Percentiles rank a stretch among this genome's conserved stretches.
phyloP scores from a whole-genome alignment of 2,329 filamentous ascomycete species.

The Penicillium rolfsii region DNA sequence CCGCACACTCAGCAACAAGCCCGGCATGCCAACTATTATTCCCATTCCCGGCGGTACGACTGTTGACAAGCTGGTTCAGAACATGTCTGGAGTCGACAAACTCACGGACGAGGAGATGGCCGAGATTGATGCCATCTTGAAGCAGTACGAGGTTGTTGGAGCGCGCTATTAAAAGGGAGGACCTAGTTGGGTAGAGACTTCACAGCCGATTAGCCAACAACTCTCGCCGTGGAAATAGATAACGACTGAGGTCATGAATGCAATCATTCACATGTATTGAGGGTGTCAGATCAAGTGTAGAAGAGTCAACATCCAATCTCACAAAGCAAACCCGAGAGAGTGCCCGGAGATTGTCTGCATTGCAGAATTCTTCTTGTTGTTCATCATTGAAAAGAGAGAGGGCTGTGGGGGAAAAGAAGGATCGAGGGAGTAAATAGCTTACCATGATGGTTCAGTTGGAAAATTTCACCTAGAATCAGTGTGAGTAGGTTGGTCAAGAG shows the following conservation, averaged over 20 bases:
- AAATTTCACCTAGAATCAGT: background rate
- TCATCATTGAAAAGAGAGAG: slow-evolving; percentile 38
- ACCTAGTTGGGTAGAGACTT: slow-evolving; percentile 5
- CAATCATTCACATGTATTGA: background rate
- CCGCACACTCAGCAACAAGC: slow-evolving; percentile 44
- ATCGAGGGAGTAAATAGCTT: slow-evolving; percentile 1
- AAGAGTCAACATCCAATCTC: slow-evolving; percentile 51
- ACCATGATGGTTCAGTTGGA: background rate
- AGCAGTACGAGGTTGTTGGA: slow-evolving; percentile 47
- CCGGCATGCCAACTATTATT: slow-evolving; percentile 49
- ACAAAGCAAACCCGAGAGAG: slow-evolving; percentile 29
- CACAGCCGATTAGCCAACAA: slow-evolving; percentile 21
- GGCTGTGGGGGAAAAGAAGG: slow-evolving; percentile 16
- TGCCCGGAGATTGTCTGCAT: slow-evolving; percentile 48
- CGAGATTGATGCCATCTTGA: slow-evolving; percentile 56
- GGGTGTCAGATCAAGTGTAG: slow-evolving; percentile 52
- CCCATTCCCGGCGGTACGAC: slow-evolving; percentile 45
- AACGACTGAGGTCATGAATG: background rate
- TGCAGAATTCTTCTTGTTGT: slow-evolving; percentile 50
- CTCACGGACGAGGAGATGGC: slow-evolving; percentile 47
- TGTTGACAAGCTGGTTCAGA: slow-evolving; percentile 42
- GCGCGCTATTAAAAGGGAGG: slow-evolving; percentile 29
- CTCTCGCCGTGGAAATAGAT: slow-evolving; percentile 9
- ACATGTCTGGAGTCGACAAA: slow-evolving; percentile 34
- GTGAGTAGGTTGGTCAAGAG: background rate